phyloP scores from a whole-genome alignment of 148 eudicot genomes.

The Chenopodium berlandieri region DNA sequence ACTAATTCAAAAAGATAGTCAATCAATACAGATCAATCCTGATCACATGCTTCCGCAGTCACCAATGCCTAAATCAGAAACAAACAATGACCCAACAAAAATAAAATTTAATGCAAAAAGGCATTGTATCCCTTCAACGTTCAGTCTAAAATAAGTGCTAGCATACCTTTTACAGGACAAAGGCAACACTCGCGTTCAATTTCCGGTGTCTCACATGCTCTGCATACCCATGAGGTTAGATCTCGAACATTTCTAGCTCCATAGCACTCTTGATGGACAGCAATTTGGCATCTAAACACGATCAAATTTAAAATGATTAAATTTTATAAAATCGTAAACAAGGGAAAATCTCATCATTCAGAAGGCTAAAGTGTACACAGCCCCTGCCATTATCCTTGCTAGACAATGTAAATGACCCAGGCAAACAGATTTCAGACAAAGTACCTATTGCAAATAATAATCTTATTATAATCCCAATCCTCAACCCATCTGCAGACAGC shows the following conservation, averaged over 20 bases:
- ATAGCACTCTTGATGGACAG: conserved; percentile 99
- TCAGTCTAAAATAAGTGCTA: not conserved
- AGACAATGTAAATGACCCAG: not conserved
- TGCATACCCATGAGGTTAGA: conserved; percentile 97
- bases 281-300: conserved; percentile 85
- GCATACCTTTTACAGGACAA: conserved; percentile 94
- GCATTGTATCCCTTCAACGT: not conserved
- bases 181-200: conserved; percentile 92
- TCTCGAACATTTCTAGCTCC: conserved; percentile 89
- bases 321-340: not conserved
- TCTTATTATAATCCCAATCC: conserved; percentile 99
- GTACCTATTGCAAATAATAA: conserved; percentile 92
- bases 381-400: not conserved
- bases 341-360: not conserved
- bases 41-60: not conserved
- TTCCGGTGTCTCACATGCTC: conserved; percentile 92
- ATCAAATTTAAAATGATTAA: conserved; percentile 8
- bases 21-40: not conserved
- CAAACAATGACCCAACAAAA: not conserved
- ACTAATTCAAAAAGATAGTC: not conserved
- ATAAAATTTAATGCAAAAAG: not conserved
- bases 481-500: conserved; percentile 99
- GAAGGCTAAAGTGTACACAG: not conserved
- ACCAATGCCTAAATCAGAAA: not conserved
- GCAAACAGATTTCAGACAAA: conserved; percentile 3